phyloP scores from a whole-genome alignment of 2,329 filamentous ascomycete genomes.

The Scedosporium boydii region DNA sequence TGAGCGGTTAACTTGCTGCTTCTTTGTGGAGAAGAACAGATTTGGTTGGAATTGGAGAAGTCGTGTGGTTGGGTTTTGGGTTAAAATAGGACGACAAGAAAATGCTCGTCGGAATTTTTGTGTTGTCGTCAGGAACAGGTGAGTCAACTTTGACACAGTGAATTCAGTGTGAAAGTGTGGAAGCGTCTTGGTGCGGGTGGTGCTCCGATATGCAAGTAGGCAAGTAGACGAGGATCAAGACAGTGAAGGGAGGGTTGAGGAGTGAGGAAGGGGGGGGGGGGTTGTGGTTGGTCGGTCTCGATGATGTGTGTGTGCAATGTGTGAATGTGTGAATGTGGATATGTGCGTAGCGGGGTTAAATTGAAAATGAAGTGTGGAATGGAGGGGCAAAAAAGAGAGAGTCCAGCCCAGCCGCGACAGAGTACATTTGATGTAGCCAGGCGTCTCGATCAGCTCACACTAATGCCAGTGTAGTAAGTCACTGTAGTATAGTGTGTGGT shows the following conservation, averaged over 20 bases:
- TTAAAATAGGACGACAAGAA: neutral
- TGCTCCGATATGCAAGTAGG: neutral
- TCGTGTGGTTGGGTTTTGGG: neutral
- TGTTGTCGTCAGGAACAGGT: neutral
- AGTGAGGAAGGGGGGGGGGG: neutral
- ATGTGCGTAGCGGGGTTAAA: neutral
- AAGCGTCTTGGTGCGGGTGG: neutral
- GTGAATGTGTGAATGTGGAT: neutral
- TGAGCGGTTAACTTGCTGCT: conserved; percentile 1
- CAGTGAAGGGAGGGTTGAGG: neutral
- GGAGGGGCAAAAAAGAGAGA: neutral
- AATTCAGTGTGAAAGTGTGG: neutral
- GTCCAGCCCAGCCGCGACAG: neutral
- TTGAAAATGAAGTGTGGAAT: conserved; percentile 3
- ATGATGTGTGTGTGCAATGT: neutral
- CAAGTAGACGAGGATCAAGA: neutral
- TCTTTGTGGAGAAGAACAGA: neutral
- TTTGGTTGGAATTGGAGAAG: neutral
- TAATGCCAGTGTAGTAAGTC: neutral
- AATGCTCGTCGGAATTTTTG: conserved; percentile 7
- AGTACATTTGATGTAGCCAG: too few species aligned
- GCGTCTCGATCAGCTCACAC: too few species aligned
- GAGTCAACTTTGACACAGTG: neutral
- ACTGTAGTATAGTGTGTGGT: neutral
- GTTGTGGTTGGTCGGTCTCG: neutral